Conservation (phyloP, 176 grass and related monocot species). For the Oryza rufipogon region DNA sequence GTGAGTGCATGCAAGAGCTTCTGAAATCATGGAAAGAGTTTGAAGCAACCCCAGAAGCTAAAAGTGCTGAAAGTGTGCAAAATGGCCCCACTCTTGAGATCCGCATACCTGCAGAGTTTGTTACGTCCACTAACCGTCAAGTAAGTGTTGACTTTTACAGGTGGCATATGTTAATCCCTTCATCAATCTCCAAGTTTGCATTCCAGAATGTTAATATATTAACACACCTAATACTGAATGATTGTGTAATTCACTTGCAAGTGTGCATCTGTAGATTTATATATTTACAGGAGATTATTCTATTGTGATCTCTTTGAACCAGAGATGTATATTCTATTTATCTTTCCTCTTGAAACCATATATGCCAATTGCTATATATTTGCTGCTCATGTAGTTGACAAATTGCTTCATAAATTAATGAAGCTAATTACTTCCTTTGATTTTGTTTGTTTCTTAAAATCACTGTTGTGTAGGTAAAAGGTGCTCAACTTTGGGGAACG, state of each 20-base stretch:
- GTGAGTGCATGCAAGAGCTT: constrained; percentile 95
- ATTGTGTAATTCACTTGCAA: constrained; percentile 15
- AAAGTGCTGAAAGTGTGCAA: constrained; percentile 59
- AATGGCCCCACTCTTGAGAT: constrained; percentile 76
- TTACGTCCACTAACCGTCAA: constrained; percentile 89
- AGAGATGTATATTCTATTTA: not conserved
- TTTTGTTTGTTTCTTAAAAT: constrained; percentile 33
- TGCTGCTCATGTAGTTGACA: constrained; percentile 3
- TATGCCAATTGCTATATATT: not conserved
- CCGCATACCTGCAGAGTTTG: constrained; percentile 81
- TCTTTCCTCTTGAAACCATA: constrained; percentile 12
- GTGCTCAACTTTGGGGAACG: constrained; percentile 97
- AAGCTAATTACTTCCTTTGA: too few species aligned
- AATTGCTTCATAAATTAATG: constrained; percentile 13
- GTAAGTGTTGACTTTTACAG: constrained; percentile 46
- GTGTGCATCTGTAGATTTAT: constrained; percentile 7
- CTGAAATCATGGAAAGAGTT: constrained; percentile 91
- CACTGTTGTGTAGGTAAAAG: constrained; percentile 76
- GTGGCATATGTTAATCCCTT: constrained; percentile 27
- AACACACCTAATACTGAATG: not conserved
- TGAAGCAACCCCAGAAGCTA: constrained; percentile 62
- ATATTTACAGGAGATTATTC: constrained; percentile 3
- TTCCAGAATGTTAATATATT: not conserved
- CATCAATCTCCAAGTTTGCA: not conserved
- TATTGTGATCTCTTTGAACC: constrained; percentile 14